Evolutionary conservation across 495 filamentous ascomycete genomes (phyloP), one percentile per base, ranked within the genome.

Genomic region (Alectoria sarmentosa): DNA sequence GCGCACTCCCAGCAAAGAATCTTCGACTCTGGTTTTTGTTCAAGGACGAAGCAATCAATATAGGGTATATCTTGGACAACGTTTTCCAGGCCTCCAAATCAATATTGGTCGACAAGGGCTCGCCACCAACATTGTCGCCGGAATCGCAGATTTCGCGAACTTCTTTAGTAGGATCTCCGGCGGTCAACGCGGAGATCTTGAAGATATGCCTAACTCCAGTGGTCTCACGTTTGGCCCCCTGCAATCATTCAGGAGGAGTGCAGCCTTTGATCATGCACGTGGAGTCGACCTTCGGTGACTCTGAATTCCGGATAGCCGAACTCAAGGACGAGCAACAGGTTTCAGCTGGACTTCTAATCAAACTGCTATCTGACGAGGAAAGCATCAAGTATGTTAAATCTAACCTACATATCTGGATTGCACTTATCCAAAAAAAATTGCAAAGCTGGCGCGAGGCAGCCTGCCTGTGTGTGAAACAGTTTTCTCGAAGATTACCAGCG

Each of bases 21-120:
- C 1, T 6, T 28, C 58, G 54, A n/a, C 54, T 67, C 15, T 59
- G 49, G 32, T 67, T 67, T n/a, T 32, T 39, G 19, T 67, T 67
- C 60, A 39, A 52, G 32, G 54, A 63, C 36, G 6, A 26, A 49
- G 61, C 21, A 34, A 34, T 63, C 3, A 38, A 49, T 21, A 42
- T 63, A 37, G 11, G n/a, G 21, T 9, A 28, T 6, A 30, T 59
- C 5, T 0, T 4, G 14, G 8, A 13, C 4, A 34, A 34, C 8
- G 34, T 42, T 9, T 28, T 41, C 7, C 23, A 55, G n/a, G 32
- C 60, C 15, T 15, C 36, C 1, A 37, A 42, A 39, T 38, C 49
- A 5, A 37, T 21, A 26, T 63, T 56, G 28, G 56, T 26, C 55
- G 39, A 15, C 59, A 26, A 19, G 36, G 59, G 5, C 34, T 66